Conservation (phyloP, 768 basidiomycete genomes). For the Lactifluus hygrophoroides region DNA sequence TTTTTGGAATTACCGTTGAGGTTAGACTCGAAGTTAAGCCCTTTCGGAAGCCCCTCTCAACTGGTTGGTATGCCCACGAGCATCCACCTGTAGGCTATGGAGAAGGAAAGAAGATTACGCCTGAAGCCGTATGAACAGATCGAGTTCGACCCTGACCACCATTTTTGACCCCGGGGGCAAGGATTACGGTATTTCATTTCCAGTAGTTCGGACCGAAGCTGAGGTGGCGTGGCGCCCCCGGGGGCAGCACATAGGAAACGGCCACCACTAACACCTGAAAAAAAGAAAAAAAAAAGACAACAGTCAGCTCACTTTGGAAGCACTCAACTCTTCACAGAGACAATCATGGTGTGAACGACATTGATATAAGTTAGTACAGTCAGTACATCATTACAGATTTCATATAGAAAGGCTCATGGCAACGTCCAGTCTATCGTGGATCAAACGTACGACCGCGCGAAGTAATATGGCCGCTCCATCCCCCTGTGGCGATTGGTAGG, state of each 20-base stretch:
- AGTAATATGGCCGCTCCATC: neutral
- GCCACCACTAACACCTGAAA: no score
- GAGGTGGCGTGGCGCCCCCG: neutral
- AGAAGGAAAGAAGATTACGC: neutral
- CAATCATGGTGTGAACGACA: neutral
- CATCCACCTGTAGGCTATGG: neutral
- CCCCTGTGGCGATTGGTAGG: neutral
- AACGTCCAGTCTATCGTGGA: conserved; percentile 1
- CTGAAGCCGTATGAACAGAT: neutral
- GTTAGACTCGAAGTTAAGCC: no score
- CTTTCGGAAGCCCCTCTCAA: neutral
- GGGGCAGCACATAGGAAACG: no score
- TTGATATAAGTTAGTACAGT: neutral
- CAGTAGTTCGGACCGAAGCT: neutral
- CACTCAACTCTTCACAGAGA: neutral
- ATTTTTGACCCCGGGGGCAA: neutral
- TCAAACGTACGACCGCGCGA: neutral
- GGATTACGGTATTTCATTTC: neutral
- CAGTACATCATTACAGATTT: neutral
- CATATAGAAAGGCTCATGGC: neutral
- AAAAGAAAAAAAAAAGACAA: no score
- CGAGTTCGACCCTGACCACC: neutral
- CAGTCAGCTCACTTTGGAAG: neutral
- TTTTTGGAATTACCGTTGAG: no score
- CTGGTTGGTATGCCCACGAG: no score